Percentiles rank a stretch among this genome's conserved stretches.
Conservation (phyloP, 2,329 filamentous ascomycete genomes). For the Dothidotthia symphoricarpi region DNA sequence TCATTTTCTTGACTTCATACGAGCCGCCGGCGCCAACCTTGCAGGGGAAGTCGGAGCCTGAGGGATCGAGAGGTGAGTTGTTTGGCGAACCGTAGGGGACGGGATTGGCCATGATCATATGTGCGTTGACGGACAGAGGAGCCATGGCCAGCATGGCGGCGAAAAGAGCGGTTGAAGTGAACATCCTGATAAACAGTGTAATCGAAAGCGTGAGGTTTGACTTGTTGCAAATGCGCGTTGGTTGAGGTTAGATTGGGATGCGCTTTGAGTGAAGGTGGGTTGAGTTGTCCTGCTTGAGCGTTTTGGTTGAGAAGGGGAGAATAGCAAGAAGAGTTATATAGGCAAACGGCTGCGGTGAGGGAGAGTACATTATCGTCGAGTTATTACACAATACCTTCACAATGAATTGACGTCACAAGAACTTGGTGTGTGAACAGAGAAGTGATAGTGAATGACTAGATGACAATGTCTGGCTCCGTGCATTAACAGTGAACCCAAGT, state of each 20-base stretch:
- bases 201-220: conserved; percentile 4
- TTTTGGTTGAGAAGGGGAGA: conserved; percentile 12
- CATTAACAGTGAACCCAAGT: conserved; percentile 8
- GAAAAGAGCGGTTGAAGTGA: conserved; percentile 11
- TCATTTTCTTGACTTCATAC: conserved; percentile 52
- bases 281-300: conserved; percentile 7
- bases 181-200: conserved; percentile 10
- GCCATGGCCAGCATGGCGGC: conserved; percentile 47
- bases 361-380: conserved; percentile 12
- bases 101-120: conserved; percentile 72
- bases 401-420: conserved; percentile 20
- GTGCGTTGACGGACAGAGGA: conserved; percentile 58
- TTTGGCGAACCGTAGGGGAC: conserved; percentile 57
- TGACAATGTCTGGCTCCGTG: conserved; percentile 1
- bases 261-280: too few species aligned
- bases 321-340: conserved; percentile 12
- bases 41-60: conserved; percentile 76
- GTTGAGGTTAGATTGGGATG: conserved; percentile 3
- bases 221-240: conserved; percentile 5
- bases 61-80: conserved; percentile 61
- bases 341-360: background rate
- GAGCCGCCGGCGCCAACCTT: conserved; percentile 48
- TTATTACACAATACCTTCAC: conserved; percentile 14
- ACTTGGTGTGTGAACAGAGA: conserved; percentile 8
- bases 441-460: conserved; percentile 20